Conservation (phyloP, 2,329 filamentous ascomycete genomes). For the Colletotrichum nymphaeae region DNA sequence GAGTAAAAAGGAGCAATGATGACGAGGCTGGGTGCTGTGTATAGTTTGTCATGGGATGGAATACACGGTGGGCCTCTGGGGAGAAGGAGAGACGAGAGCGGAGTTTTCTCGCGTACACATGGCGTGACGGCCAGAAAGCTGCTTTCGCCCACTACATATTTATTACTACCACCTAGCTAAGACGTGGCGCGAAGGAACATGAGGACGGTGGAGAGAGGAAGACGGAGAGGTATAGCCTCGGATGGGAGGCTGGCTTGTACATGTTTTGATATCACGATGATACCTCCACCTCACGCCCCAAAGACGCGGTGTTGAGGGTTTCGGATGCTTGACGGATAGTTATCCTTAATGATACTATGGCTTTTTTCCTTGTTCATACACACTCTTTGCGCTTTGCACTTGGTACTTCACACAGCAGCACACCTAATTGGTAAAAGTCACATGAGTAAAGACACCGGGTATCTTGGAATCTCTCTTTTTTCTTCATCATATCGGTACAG, state of each 20-base stretch:
- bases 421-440: neutral
- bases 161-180: too few species aligned
- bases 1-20: neutral
- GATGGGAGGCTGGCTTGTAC: neutral
- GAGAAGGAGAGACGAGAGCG: too few species aligned
- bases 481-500: slow-evolving; percentile 27
- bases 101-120: too few species aligned
- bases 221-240: neutral
- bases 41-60: neutral
- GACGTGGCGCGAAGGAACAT: too few species aligned
- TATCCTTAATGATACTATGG: slow-evolving; percentile 4
- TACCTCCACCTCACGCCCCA: slow-evolving; percentile 22
- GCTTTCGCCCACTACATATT: too few species aligned
- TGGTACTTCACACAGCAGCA: too few species aligned
- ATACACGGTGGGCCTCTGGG: neutral
- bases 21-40: neutral
- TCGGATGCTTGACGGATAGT: slow-evolving; percentile 14
- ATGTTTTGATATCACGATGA: slow-evolving; percentile 24
- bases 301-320: slow-evolving; percentile 1
- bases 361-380: neutral
- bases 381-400: neutral
- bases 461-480: slow-evolving; percentile 5
- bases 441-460: neutral
- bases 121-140: too few species aligned
- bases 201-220: neutral